These are phyloP conservation scores for Climacium dendroides DNA, from an alignment of 225 moss, liverwort and hornwort genomes.

Conservation along the genomic window DNA sequence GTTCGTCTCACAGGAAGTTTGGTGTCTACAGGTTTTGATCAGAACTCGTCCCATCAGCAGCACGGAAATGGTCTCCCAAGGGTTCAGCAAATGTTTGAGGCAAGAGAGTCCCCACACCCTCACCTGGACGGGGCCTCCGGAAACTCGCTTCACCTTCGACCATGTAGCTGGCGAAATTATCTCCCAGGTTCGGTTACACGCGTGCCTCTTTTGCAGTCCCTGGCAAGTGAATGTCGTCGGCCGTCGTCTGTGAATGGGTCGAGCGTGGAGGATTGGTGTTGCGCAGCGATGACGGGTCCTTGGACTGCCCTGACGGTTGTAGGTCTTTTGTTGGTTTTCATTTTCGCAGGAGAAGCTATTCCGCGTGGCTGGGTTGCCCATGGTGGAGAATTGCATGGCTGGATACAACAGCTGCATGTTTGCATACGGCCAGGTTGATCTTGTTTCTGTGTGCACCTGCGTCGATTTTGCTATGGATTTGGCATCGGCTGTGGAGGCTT, in stretches of 20 bases:
- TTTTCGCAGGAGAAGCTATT: conserved; percentile 37
- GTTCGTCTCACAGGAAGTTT: neutral
- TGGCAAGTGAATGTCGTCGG: neutral
- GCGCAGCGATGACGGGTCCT: neutral
- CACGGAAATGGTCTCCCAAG: conserved; percentile 32
- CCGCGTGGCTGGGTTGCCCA: conserved; percentile 36
- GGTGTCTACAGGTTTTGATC: conserved; percentile 23
- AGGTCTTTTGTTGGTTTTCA: neutral
- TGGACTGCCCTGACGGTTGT: neutral
- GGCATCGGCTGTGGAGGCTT: neutral
- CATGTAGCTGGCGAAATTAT: conserved; percentile 49
- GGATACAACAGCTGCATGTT: conserved; percentile 59
- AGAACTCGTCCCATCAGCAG: conserved; percentile 36
- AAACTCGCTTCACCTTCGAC: conserved; percentile 54
- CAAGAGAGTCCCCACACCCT: neutral
- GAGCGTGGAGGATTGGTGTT: neutral
- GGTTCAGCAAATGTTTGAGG: conserved; percentile 23
- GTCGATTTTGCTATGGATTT: neutral
- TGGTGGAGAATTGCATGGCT: conserved; percentile 49
- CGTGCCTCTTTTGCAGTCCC: neutral
- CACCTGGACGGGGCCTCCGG: conserved; percentile 39
- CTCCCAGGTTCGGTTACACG: conserved; percentile 19
- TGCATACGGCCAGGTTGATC: conserved; percentile 32
- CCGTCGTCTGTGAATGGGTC: neutral
- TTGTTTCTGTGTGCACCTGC: neutral